phyloP scores from a whole-genome alignment of 495 filamentous ascomycete genomes.

The Penicillium paxilli region DNA sequence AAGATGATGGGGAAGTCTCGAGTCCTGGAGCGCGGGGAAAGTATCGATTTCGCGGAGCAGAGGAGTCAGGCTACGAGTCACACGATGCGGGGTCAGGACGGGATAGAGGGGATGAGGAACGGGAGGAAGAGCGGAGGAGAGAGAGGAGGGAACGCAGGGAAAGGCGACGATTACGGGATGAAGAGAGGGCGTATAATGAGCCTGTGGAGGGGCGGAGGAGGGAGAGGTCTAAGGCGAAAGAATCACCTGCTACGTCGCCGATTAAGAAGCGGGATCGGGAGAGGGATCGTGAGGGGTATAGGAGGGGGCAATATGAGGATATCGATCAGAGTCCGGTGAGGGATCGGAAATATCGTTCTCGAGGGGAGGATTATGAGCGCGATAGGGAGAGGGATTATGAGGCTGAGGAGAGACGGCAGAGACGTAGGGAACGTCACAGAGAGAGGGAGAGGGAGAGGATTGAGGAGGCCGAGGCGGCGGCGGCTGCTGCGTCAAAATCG shows the following conservation, averaged over 20 bases:
- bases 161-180: conserved; percentile 13
- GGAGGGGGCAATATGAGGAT: conserved; percentile 15
- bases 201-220: conserved; percentile 22
- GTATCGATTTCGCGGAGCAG: conserved; percentile 22
- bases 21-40: conserved; percentile 19
- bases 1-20: conserved; percentile 16
- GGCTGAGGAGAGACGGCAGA: conserved; percentile 16
- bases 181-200: conserved; percentile 18
- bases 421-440: conserved; percentile 9
- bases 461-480: conserved; percentile 14
- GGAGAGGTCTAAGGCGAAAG: conserved; percentile 34
- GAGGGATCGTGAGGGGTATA: conserved; percentile 30
- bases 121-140: background rate
- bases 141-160: conserved; percentile 15
- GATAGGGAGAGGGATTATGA: conserved; percentile 10
- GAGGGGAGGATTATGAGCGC: background rate
- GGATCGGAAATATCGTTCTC: conserved; percentile 11
- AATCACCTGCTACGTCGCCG: conserved; percentile 37
- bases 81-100: conserved; percentile 11
- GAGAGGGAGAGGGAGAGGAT: conserved; percentile 18
- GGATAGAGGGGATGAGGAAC: conserved; percentile 13
- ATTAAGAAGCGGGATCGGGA: conserved; percentile 30
- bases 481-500: conserved; percentile 9
- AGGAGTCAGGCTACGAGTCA: conserved; percentile 23
- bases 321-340: conserved; percentile 24